Conservation (phyloP, 768 basidiomycete species). For the Agaricus subrufescens region DNA sequence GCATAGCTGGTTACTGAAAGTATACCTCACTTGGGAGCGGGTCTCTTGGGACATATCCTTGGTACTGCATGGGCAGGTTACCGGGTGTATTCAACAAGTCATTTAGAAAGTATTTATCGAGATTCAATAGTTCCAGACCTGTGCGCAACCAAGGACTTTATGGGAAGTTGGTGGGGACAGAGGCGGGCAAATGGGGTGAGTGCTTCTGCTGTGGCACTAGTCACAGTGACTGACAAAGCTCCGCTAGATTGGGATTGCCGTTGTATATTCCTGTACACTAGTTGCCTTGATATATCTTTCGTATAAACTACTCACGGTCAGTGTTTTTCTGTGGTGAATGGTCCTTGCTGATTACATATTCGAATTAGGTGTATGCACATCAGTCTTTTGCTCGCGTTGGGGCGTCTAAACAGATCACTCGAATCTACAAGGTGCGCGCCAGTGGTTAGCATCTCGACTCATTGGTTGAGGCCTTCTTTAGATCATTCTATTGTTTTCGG, state of each 20-base stretch:
- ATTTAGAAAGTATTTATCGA: conserved; percentile 27
- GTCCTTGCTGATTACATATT: not conserved
- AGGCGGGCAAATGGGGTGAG: conserved; percentile 32
- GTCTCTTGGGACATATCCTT: conserved; percentile 40
- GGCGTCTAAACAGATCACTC: conserved; percentile 36
- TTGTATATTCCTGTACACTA: conserved; percentile 32
- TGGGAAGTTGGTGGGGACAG: conserved; percentile 39
- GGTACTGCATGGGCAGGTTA: conserved; percentile 45
- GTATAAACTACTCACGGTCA: conserved; percentile 37
- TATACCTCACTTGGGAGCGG: conserved; percentile 45
- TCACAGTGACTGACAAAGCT: conserved; percentile 1
- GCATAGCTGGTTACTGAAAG: conserved; percentile 45
- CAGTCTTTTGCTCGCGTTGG: conserved; percentile 48
- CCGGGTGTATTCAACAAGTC: conserved; percentile 29
- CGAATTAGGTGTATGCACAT: conserved; percentile 34
- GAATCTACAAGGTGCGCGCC: conserved; percentile 40
- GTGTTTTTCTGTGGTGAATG: not conserved
- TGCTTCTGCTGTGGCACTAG: conserved; percentile 3
- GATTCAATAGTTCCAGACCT: conserved; percentile 28
- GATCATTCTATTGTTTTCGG: conserved; percentile 47
- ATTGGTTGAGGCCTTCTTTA: conserved; percentile 13
- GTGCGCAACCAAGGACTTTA: conserved; percentile 35
- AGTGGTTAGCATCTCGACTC: not conserved
- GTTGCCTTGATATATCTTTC: conserved; percentile 33
- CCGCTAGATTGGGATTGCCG: conserved; percentile 35